Base-by-base conservation (phyloP, 495 filamentous ascomycete species). In the Penicillium alfredii region DNA sequence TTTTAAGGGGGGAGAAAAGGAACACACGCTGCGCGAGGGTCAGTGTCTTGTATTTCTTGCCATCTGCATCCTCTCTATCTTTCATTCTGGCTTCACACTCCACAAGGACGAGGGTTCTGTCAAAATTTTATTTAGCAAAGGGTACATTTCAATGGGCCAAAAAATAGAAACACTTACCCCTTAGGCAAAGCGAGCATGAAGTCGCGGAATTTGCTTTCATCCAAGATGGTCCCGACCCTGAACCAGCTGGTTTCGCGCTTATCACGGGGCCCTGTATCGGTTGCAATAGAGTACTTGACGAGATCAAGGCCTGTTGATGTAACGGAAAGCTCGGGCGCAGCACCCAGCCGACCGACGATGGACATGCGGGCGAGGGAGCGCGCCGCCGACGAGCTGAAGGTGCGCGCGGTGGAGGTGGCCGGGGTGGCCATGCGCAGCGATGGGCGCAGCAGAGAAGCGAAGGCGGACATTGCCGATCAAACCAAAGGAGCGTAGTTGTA, bases 181-280 rank as follows among this genome's bases (percentile, higher is more conserved):
- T 92, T 94, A 19, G 69, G 74, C 61, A 93, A 60, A 38, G 62
- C 58, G 35, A 79, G 52, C 23, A 88, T 44, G 54, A 68, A 78
- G 35, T 90, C 80, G 49, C 80, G 77, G 55, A 73, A 64, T 13
- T 63, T 13, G 8, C 71, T 74, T 19, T 79, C 77, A 12, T 76
- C 71, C 43, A 60, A 35, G 61, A 92, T 92, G 64, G 68, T 72
- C 4, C 74, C 59, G 25, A 94, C 65, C 32, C 69, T 70, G 72
- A 84, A 95, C 78, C 78, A 95, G 70, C 77, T 87, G 10, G 82
- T 84, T 45, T 74, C 60, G 30, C 70, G 66, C 57, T 85, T 81
- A 2, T 82, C 77, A 28, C 46, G 47, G 27, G 67, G 50, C 2
- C 84, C 84, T 37, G 53, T 50, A 41, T 56, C 68, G 23, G 76